These are phyloP conservation scores for Ceratocystis albifundus DNA, from an alignment of 2,329 filamentous ascomycete species.

Conservation along the genomic window DNA sequence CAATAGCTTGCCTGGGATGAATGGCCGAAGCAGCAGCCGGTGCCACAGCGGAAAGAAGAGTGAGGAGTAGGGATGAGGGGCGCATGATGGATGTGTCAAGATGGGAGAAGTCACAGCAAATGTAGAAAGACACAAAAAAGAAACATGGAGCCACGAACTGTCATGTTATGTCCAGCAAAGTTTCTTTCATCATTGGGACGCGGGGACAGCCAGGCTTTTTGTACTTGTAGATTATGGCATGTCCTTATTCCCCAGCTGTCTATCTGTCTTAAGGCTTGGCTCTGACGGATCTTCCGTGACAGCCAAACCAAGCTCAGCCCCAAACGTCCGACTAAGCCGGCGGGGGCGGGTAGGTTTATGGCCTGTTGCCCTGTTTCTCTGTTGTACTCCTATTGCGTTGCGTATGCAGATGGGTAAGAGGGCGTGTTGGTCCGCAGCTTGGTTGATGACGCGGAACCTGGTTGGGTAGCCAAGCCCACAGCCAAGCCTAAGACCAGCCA, in stretches of 20 bases:
- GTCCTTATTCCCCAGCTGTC: not conserved
- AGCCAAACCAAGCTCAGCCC: not conserved
- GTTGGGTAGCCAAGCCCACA: not conserved
- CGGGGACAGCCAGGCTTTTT: not conserved
- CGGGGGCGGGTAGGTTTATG: not conserved
- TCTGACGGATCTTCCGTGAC: not conserved
- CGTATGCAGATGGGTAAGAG: not conserved
- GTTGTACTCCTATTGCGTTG: not conserved
- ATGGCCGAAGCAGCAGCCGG: conserved; percentile 1
- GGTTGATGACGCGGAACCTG: not conserved
- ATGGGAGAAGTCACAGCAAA: not conserved
- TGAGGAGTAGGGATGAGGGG: conserved; percentile 6
- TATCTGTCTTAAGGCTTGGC: not conserved
- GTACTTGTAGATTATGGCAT: not conserved
- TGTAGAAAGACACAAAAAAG: not conserved
- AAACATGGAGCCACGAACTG: not conserved
- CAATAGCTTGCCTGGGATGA: not conserved
- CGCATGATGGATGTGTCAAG: conserved; percentile 9
- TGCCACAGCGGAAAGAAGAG: conserved; percentile 6
- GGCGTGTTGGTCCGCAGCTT: not conserved
- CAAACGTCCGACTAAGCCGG: conserved; percentile 8
- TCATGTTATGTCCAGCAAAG: not conserved
- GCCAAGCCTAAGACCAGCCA: not conserved
- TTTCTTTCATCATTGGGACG: not conserved
- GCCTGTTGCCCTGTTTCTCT: not conserved